Evolutionary conservation across 2,329 filamentous ascomycete species (phyloP), one percentile per base, ranked within the genome.

Genomic region (Cadophora sp.): DNA sequence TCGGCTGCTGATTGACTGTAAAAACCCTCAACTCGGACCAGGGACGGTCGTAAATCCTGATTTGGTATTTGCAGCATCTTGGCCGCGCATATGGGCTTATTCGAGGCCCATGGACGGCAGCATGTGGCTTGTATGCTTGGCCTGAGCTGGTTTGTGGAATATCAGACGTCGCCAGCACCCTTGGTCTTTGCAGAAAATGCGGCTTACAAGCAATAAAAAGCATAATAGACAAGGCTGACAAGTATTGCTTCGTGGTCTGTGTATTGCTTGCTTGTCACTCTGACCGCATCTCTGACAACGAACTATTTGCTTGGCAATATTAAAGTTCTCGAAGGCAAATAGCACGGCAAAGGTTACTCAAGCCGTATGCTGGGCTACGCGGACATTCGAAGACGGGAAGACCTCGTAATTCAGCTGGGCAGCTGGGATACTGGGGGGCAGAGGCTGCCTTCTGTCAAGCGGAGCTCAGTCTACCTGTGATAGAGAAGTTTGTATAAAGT

Each of bases 301-400:
- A 50, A 50, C 46, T 50, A 50, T 50, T 50, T 50, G 46, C 46
- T 50, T 50, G 46, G 46, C 46, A 50, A 50, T 19, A n/a, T n/a
- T 8, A 6, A 6, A 5, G 4, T 24, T 50, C 46, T 50, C 16
- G 46, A 50, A 22, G n/a, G 46, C n/a, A n/a, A n/a, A n/a, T n/a
- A n/a, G n/a, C n/a, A n/a, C n/a, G n/a, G n/a, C n/a, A n/a, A n/a
- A n/a, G n/a, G n/a, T n/a, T n/a, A n/a, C n/a, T n/a, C n/a, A n/a
- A n/a, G n/a, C n/a, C n/a, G n/a, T n/a, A n/a, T n/a, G n/a, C n/a
- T n/a, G n/a, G n/a, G n/a, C n/a, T n/a, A n/a, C n/a, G n/a, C n/a
- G n/a, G n/a, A n/a, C n/a, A n/a, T n/a, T n/a, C n/a, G n/a, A n/a
- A n/a, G n/a, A n/a, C n/a, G n/a, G n/a, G n/a, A n/a, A n/a, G n/a